Conservation (phyloP, 805 yeast genomes). For the Pichia exigua region DNA sequence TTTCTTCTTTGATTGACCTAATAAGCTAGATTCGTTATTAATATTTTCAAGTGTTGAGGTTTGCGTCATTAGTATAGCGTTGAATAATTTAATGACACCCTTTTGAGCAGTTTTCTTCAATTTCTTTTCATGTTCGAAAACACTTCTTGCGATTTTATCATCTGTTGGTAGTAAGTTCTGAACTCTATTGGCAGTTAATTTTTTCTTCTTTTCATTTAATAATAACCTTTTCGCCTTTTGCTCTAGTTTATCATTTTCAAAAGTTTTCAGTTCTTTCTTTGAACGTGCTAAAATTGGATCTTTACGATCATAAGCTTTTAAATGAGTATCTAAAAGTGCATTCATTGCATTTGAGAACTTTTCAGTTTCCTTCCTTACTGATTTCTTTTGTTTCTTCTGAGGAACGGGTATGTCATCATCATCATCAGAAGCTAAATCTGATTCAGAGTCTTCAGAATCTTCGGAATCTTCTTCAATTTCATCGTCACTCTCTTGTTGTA, state of each 20-base stretch:
- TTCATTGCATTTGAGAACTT: slow-evolving; percentile 75
- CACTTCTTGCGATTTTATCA: slow-evolving; percentile 48
- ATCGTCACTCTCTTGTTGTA: slow-evolving; percentile 1
- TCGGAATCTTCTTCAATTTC: slow-evolving; percentile 2
- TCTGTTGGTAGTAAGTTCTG: slow-evolving; percentile 58
- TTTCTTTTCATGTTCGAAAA: slow-evolving; percentile 43
- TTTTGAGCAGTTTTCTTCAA: slow-evolving; percentile 57
- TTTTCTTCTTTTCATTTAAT: slow-evolving; percentile 60
- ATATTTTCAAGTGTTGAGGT: slow-evolving; percentile 60
- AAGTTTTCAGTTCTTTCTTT: slow-evolving; percentile 59
- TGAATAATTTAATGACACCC: slow-evolving; percentile 28
- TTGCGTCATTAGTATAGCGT: slow-evolving; percentile 47
- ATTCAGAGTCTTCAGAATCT: slow-evolving; percentile 1
- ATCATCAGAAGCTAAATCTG: slow-evolving; percentile 4
- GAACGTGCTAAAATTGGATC: slow-evolving; percentile 88
- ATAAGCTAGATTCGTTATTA: slow-evolving; percentile 30
- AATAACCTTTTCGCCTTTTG: slow-evolving; percentile 70
- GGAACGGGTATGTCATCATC: slow-evolving; percentile 27
- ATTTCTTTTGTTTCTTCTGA: slow-evolving; percentile 46
- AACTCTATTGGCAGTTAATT: slow-evolving; percentile 59
- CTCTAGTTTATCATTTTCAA: slow-evolving; percentile 77
- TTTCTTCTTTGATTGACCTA: slow-evolving; percentile 40
- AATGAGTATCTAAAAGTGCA: slow-evolving; percentile 74
- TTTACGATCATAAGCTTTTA: slow-evolving; percentile 81
- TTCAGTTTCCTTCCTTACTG: slow-evolving; percentile 61